These are phyloP conservation scores for Aspergillus hiratsukae DNA, from an alignment of 2,329 filamentous ascomycete genomes.

Conservation along the genomic window DNA sequence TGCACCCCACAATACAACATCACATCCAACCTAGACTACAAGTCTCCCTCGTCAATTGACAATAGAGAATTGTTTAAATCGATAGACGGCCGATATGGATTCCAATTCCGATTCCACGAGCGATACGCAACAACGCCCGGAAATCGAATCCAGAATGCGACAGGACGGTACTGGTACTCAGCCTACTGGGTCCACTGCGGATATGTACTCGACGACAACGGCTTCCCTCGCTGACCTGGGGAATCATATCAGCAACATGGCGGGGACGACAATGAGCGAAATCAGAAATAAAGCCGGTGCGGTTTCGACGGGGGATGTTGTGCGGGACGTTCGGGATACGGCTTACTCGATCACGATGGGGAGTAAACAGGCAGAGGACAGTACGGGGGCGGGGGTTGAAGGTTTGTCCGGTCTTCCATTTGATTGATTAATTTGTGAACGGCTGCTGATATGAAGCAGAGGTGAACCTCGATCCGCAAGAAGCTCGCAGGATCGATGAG, in stretches of 20 bases:
- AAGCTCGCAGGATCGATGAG: slow-evolving; percentile 20
- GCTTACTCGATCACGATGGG: slow-evolving; percentile 7
- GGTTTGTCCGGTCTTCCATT: not conserved
- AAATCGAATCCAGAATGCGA: not conserved
- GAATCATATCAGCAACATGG: slow-evolving; percentile 9
- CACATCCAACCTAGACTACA: too few species aligned
- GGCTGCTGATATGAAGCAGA: not conserved
- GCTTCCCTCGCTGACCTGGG: slow-evolving; percentile 11
- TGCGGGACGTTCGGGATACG: slow-evolving; percentile 8
- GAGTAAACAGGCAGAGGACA: slow-evolving; percentile 1
- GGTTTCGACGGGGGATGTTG: slow-evolving; percentile 8
- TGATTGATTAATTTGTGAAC: not conserved
- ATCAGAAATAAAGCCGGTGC: slow-evolving; percentile 8
- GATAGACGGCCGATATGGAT: not conserved
- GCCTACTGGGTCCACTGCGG: slow-evolving; percentile 4
- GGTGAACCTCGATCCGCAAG: not conserved
- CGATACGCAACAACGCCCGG: not conserved
- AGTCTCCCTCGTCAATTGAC: not conserved
- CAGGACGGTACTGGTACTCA: not conserved
- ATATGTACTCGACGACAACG: slow-evolving; percentile 11
- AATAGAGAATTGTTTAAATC: not conserved
- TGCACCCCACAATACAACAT: not conserved
- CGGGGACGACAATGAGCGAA: slow-evolving; percentile 7
- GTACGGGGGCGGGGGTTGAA: not conserved
- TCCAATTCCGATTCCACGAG: not conserved